phyloP scores from a whole-genome alignment of 169 alveolate species.

The Amoebophrya sp. region DNA sequence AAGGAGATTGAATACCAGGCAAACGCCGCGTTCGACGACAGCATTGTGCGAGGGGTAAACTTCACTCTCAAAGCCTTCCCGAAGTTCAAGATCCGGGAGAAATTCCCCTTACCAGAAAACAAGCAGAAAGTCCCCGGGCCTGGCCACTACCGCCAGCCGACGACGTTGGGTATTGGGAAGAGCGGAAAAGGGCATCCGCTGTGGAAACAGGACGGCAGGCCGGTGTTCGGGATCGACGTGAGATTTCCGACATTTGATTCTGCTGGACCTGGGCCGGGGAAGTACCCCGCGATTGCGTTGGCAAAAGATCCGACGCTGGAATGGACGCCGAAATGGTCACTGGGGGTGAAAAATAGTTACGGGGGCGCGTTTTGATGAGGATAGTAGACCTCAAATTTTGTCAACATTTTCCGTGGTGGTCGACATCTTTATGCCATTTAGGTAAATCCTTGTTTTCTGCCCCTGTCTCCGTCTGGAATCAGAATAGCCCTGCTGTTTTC shows the following conservation, averaged over 20 bases:
- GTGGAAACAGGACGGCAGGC: background rate
- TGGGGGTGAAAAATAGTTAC: too few relatives aligned
- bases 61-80: background rate
- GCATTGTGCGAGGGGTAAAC: background rate
- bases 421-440: too few relatives aligned
- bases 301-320: background rate
- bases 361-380: too few relatives aligned
- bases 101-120: background rate
- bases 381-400: too few relatives aligned
- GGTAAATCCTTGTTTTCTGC: too few relatives aligned
- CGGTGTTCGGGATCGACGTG: background rate
- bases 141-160: background rate
- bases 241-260: too few relatives aligned
- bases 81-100: background rate
- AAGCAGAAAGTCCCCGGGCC: background rate
- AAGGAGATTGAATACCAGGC: background rate
- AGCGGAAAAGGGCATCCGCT: background rate
- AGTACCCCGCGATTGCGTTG: background rate
- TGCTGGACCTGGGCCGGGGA: background rate
- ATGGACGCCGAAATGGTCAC: background rate
- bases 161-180: background rate
- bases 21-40: background rate
- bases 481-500: too few relatives aligned
- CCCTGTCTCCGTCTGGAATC: too few relatives aligned
- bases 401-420: too few relatives aligned